These are phyloP conservation scores for Chamaecyparis obtusa DNA, from an alignment of 75 land plant species.

Conservation along the genomic window DNA sequence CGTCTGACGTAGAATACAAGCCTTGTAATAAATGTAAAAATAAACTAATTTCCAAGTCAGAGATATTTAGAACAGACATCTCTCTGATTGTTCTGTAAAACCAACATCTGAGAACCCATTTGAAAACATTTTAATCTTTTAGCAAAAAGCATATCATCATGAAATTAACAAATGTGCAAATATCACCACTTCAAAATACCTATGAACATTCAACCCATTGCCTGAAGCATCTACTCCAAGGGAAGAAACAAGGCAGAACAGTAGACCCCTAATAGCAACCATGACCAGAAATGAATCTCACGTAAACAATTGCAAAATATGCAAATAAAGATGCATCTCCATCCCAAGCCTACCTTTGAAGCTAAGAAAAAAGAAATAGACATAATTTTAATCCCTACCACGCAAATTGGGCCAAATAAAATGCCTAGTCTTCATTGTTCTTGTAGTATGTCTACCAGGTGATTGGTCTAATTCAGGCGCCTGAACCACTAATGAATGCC, in stretches of 20 bases:
- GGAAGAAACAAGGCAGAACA: background rate
- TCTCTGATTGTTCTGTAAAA: background rate
- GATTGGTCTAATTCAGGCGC: background rate
- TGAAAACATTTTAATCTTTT: background rate
- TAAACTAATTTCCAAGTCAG: background rate
- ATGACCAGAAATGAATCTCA: background rate
- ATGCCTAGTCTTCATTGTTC: background rate
- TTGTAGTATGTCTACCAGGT: background rate
- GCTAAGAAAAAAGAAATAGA: background rate
- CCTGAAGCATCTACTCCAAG: background rate
- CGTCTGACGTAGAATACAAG: background rate
- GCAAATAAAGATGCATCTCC: background rate
- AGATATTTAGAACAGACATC: background rate
- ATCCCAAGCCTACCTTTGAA: background rate
- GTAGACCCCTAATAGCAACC: background rate
- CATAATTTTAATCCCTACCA: background rate
- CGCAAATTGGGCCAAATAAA: background rate
- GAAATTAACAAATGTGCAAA: background rate
- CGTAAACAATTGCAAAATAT: background rate
- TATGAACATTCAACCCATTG: background rate
- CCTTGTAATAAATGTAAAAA: background rate
- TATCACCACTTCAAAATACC: background rate
- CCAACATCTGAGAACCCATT: background rate
- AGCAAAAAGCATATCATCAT: background rate
- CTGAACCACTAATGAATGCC: background rate